phyloP scores from a whole-genome alignment of 2,329 filamentous ascomycete species.

The Monosporascus cannonballus region DNA sequence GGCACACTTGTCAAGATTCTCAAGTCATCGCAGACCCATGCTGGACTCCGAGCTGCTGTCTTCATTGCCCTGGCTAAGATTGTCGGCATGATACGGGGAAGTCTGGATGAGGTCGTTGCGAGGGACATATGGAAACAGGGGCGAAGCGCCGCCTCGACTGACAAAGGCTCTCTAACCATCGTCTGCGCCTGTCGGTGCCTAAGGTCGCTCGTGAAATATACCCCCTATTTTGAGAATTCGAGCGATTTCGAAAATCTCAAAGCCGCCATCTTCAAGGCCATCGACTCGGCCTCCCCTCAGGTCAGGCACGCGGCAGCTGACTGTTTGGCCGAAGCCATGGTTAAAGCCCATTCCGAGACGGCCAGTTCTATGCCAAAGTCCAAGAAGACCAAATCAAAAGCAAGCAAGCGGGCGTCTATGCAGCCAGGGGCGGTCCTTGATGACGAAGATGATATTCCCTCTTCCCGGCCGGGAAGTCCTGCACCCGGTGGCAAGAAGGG shows the following conservation, averaged over 20 bases:
- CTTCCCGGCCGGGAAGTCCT: constrained; percentile 65
- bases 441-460: constrained; percentile 60
- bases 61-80: constrained; percentile 74
- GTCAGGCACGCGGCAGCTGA: constrained; percentile 84
- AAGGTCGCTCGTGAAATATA: constrained; percentile 64
- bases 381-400: constrained; percentile 59
- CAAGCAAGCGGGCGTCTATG: constrained; percentile 51
- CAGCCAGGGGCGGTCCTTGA: constrained; percentile 58
- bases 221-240: constrained; percentile 78
- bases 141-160: constrained; percentile 65
- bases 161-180: constrained; percentile 80
- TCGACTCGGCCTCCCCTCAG: constrained; percentile 68
- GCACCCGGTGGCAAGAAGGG: constrained; percentile 60
- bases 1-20: constrained; percentile 69
- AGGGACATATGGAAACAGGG: constrained; percentile 92
- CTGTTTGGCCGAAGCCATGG: constrained; percentile 75
- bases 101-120: constrained; percentile 78
- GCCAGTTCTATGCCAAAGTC: constrained; percentile 45
- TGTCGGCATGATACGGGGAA: constrained; percentile 64
- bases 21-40: constrained; percentile 73
- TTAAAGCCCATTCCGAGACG: constrained; percentile 70
- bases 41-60: constrained; percentile 73
- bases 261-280: constrained; percentile 73
- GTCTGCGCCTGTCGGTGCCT: constrained; percentile 74
- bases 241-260: constrained; percentile 88